These are phyloP conservation scores for Nitzschia palea DNA, from an alignment of 108 stramenopile species.

Conservation along the genomic window DNA sequence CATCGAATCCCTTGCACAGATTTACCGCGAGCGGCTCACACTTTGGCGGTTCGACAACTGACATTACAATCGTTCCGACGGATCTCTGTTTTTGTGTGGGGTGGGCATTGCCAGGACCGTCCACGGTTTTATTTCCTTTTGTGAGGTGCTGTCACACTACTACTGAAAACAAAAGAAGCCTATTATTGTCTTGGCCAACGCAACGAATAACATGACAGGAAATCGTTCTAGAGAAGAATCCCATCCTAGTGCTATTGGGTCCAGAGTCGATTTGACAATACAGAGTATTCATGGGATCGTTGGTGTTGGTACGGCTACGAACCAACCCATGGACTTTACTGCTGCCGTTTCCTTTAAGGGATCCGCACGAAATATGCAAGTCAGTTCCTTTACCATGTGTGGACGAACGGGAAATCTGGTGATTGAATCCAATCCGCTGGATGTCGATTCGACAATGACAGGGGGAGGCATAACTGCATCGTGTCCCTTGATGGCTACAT, in stretches of 20 bases:
- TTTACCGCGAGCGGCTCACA: background rate
- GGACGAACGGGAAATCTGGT: conserved; percentile 30
- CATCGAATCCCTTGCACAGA: background rate
- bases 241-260: background rate
- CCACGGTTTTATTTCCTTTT: too few species aligned
- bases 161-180: too few species aligned
- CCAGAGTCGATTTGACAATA: conserved; percentile 26
- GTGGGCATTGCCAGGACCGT: too few species aligned
- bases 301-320: background rate
- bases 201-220: background rate
- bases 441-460: conserved; percentile 7
- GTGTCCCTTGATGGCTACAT: conserved; percentile 13
- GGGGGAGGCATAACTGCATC: background rate
- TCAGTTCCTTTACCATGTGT: conserved; percentile 42
- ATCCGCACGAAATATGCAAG: conserved; percentile 40
- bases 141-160: too few species aligned
- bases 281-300: conserved; percentile 29
- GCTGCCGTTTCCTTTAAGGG: conserved; percentile 43
- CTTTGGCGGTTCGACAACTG: background rate
- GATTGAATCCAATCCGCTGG: conserved; percentile 27
- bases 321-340: conserved; percentile 12
- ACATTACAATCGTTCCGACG: conserved; percentile 1
- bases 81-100: too few species aligned
- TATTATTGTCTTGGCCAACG: too few species aligned
- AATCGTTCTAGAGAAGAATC: too few species aligned